These are phyloP conservation scores for Didymosphaeria variabile DNA, from an alignment of 2,329 filamentous ascomycete species.

Conservation along the genomic window DNA sequence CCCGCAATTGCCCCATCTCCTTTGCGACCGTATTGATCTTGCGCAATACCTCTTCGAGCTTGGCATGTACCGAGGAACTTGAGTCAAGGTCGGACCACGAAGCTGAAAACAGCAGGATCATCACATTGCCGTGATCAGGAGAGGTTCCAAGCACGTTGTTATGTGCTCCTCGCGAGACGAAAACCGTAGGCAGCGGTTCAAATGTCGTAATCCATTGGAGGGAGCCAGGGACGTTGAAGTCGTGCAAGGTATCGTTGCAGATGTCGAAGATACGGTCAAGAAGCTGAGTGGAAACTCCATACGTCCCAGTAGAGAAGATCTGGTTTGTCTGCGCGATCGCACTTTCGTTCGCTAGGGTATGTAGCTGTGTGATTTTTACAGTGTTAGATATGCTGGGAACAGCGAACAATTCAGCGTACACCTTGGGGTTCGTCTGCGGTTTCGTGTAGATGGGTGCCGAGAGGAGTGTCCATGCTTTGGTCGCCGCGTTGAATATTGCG, in stretches of 20 bases:
- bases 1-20: neutral
- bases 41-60: neutral
- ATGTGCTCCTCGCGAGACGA: neutral
- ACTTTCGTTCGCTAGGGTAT: constrained; percentile 2
- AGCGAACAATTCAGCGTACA: constrained; percentile 3
- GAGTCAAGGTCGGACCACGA: constrained; percentile 1
- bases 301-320: constrained; percentile 7
- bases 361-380: constrained; percentile 1
- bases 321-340: constrained; percentile 3
- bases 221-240: constrained; percentile 4
- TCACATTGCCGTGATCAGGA: neutral
- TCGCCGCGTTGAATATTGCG: neutral
- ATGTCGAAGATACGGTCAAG: constrained; percentile 9
- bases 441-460: constrained; percentile 10
- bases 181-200: constrained; percentile 1
- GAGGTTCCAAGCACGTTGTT: neutral
- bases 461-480: neutral
- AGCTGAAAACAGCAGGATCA: constrained; percentile 1
- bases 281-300: constrained; percentile 4
- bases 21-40: neutral
- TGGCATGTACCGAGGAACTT: neutral
- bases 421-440: neutral
- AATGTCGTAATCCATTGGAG: constrained; percentile 4
- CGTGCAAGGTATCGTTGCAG: neutral
- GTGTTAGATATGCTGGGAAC: constrained; percentile 12